phyloP scores from a whole-genome alignment of 257 asterid genomes.

The Solanum microdontum region DNA sequence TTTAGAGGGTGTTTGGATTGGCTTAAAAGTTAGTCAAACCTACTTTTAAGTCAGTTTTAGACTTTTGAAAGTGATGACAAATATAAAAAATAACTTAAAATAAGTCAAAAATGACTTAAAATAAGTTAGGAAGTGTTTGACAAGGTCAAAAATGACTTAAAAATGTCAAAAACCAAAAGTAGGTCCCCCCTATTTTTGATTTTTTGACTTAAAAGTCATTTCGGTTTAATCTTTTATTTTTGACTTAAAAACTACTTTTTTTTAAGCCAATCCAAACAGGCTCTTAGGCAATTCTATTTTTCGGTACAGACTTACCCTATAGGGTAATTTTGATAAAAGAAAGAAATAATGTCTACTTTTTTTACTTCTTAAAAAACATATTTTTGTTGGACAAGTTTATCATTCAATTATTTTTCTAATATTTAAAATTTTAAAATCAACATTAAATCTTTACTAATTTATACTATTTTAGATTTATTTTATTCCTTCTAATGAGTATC shows the following conservation, averaged over 20 bases:
- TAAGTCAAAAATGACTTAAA: no score
- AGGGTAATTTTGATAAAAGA: background rate
- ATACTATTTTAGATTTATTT: background rate
- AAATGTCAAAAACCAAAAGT: background rate
- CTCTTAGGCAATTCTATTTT: background rate
- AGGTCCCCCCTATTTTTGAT: background rate
- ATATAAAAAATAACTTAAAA: background rate
- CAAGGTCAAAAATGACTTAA: background rate
- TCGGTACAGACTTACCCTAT: background rate
- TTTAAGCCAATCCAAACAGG: background rate
- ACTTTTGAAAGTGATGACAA: background rate
- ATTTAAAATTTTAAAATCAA: background rate
- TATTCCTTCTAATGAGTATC: background rate
- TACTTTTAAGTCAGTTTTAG: background rate
- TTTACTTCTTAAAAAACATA: background rate
- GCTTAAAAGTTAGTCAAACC: background rate
- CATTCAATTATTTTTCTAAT: background rate
- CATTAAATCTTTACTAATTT: background rate
- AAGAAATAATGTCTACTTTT: background rate
- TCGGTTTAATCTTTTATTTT: no score
- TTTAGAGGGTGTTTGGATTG: background rate
- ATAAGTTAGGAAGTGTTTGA: background rate
- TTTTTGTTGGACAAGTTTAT: background rate
- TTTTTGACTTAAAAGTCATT: background rate
- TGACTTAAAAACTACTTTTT: background rate